phyloP scores from a whole-genome alignment of 164 flowering plant species.

The Kingdonia uniflora region DNA sequence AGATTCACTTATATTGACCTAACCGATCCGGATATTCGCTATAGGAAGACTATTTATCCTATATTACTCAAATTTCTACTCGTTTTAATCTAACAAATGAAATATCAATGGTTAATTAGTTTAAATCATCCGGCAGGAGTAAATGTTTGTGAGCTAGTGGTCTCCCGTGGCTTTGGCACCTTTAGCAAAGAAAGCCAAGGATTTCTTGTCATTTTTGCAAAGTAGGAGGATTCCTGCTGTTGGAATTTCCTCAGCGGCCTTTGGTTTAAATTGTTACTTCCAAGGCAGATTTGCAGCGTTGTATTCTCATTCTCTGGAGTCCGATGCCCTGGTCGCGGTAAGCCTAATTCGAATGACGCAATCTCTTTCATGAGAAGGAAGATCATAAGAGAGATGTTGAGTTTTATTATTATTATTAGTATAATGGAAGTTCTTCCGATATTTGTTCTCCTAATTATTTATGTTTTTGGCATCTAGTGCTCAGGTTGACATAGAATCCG shows the following conservation, averaged over 20 bases:
- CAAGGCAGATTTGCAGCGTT: constrained; percentile 95
- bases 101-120: too few species aligned
- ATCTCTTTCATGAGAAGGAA: too few species aligned
- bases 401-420: constrained; percentile 25
- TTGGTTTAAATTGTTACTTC: constrained; percentile 79
- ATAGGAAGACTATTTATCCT: too few species aligned
- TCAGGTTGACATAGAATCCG: constrained; percentile 96
- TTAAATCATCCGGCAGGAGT: constrained; percentile 39
- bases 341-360: constrained; percentile 89
- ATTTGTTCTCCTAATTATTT: too few species aligned
- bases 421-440: not conserved
- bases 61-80: too few species aligned
- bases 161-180: constrained; percentile 78
- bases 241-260: constrained; percentile 96
- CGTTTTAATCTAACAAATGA: too few species aligned
- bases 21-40: too few species aligned
- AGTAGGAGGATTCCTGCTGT: constrained; percentile 70
- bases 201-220: constrained; percentile 82
- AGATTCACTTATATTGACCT: too few species aligned
- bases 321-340: constrained; percentile 92
- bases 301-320: too few species aligned
- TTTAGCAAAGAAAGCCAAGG: constrained; percentile 79
- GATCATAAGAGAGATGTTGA: constrained; percentile 98
- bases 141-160: constrained; percentile 73
- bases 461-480: too few species aligned